These are phyloP conservation scores for Avena atlantica DNA, from an alignment of 176 grass and related monocot species.

Conservation along the genomic window DNA sequence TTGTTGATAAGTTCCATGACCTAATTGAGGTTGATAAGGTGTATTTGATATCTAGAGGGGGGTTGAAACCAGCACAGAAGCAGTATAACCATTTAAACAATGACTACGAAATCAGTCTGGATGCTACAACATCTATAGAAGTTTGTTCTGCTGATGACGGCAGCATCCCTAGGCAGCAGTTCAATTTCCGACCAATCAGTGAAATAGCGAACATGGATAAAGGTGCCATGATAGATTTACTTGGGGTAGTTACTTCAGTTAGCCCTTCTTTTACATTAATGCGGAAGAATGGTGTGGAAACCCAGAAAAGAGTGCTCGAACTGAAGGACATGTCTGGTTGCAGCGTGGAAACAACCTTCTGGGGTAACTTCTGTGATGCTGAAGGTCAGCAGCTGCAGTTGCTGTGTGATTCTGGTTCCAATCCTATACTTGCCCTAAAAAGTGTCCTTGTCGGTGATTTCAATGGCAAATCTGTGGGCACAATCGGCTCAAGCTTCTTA, in stretches of 20 bases:
- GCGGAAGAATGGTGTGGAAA: slow-evolving; percentile 72
- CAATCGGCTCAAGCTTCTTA: slow-evolving; percentile 59
- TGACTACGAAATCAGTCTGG: slow-evolving; percentile 74
- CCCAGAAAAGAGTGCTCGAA: slow-evolving; percentile 65
- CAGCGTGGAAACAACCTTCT: slow-evolving; percentile 78
- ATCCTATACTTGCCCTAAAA: slow-evolving; percentile 83
- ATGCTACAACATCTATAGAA: slow-evolving; percentile 54
- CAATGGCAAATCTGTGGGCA: slow-evolving; percentile 56
- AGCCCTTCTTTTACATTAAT: slow-evolving; percentile 59
- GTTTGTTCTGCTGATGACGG: slow-evolving; percentile 67
- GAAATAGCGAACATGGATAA: slow-evolving; percentile 72
- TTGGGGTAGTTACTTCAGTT: slow-evolving; percentile 79
- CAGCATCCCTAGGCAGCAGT: slow-evolving; percentile 69
- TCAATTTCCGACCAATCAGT: slow-evolving; percentile 70
- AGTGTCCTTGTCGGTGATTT: slow-evolving; percentile 65
- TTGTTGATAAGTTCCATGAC: slow-evolving; percentile 66
- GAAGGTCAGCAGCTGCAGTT: slow-evolving; percentile 76
- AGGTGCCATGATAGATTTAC: slow-evolving; percentile 67
- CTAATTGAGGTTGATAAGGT: slow-evolving; percentile 84
- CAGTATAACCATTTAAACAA: slow-evolving; percentile 72
- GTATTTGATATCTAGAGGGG: slow-evolving; percentile 83
- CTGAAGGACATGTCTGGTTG: slow-evolving; percentile 87
- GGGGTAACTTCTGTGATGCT: slow-evolving; percentile 75
- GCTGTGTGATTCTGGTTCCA: slow-evolving; percentile 73
- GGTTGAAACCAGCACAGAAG: slow-evolving; percentile 61